Evolutionary conservation across 306 rosid species (phyloP), one percentile per base, ranked within the genome.

Genomic region (Glycyrrhiza uralensis): DNA sequence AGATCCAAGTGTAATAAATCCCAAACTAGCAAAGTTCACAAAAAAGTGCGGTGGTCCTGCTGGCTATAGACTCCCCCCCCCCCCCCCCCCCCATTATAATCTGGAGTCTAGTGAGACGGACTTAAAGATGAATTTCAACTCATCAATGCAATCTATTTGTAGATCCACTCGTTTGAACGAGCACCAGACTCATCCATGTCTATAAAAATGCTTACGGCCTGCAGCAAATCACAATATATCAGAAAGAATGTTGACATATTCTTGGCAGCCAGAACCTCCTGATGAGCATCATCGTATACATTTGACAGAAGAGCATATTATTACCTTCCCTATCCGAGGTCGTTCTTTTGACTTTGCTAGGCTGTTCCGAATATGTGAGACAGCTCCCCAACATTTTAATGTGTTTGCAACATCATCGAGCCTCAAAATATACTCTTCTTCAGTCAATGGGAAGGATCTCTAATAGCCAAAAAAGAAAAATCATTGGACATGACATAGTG

Each of bases 371-470:
- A 94, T 87, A 74, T 94, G 97, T n/a, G 98, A 87, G 72, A 94
- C 98, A 77, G 98, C 98, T 80, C 98, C 98, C 98, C 97, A 94
- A 74, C 97, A 94, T 76, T 84, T 94, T 76, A 94, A 83, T 19
- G 83, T 83, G 85, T 94, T 91, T 29, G 97, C 97, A 71, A 94
- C 88, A 36, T 89, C 92, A 66, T 94, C 97, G 23, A 94, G 98
- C 85, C 98, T 90, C 88, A 86, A 23, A 67, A 94, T 86, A 69
- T 94, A 94, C 85, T 94, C 98, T 83, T 94, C 98, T 86, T 94
- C 98, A 18, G 96, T 87, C 78, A 94, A 74, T 15, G 98, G 98
- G 75, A 94, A 94, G 13, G 98, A 94, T 81, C 92, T 91, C 98
- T 89, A 54, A 20, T 24, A 78, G 54, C 35, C n/a, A n/a, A 63